Percentiles rank a stretch among this genome's conserved stretches.
These are phyloP conservation scores for Neoboletus brunneissimus DNA, from an alignment of 768 basidiomycete genomes.

Conservation along the genomic window DNA sequence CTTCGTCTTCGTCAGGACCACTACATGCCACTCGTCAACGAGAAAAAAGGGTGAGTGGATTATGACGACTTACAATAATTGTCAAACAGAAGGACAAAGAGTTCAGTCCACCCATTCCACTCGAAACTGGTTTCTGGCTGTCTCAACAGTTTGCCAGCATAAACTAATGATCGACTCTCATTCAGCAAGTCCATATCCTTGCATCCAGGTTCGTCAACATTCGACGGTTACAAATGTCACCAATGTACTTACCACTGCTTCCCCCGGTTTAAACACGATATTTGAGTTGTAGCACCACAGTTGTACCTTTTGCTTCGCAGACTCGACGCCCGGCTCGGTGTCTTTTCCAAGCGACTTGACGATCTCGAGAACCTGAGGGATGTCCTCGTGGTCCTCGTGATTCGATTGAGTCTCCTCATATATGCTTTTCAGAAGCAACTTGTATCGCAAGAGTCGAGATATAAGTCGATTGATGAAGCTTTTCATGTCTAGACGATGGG, in stretches of 20 bases:
- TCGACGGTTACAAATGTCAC: neutral
- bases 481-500: conserved; percentile 87
- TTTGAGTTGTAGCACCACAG: conserved; percentile 83
- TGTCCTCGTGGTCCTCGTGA: conserved; percentile 79
- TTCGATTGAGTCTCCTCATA: conserved; percentile 68
- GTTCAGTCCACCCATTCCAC: conserved; percentile 88
- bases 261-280: conserved; percentile 76
- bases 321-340: conserved; percentile 81
- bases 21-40: conserved; percentile 39
- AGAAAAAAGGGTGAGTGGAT: neutral
- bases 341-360: conserved; percentile 86
- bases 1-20: conserved; percentile 86
- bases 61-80: conserved; percentile 72
- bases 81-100: conserved; percentile 90
- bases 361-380: conserved; percentile 83
- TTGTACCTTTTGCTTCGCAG: conserved; percentile 86
- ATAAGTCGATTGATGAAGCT: conserved; percentile 92
- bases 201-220: conserved; percentile 1
- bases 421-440: conserved; percentile 78
- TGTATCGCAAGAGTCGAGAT: conserved; percentile 84
- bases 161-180: conserved; percentile 77
- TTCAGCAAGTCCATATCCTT: conserved; percentile 89
- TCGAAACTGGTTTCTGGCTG: conserved; percentile 88
- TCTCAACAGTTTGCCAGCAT: conserved; percentile 77
- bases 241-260: conserved; percentile 49